Evolutionary conservation across 257 asterid genomes (phyloP).

Genomic region (Solanum paucissectum): DNA sequence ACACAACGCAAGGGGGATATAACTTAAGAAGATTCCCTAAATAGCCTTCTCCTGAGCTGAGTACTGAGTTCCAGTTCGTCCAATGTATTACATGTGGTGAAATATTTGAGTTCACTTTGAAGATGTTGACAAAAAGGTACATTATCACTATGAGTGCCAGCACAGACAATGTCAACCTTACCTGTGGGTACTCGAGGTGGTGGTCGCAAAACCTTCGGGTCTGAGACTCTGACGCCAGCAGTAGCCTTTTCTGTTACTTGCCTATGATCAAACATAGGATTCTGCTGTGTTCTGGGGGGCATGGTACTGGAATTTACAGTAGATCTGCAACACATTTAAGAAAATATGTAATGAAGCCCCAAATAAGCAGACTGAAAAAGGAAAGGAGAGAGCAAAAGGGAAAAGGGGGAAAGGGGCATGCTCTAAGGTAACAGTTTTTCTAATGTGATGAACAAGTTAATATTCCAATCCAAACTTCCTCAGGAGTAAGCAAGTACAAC

Average conservation of each 20-base stretch:
- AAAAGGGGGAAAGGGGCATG: not conserved
- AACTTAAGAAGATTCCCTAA: not conserved
- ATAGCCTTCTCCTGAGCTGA: not conserved
- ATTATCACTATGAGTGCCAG: not conserved
- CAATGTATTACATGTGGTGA: not conserved
- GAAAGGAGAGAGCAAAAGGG: not conserved
- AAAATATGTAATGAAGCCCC: not conserved
- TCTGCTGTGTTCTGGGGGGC: slow-evolving; percentile 35
- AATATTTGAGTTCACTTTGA: not conserved
- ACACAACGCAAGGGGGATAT: not conserved
- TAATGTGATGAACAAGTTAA: not conserved
- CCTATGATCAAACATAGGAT: slow-evolving; percentile 35
- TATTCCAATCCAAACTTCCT: not conserved
- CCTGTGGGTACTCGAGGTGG: slow-evolving; percentile 68
- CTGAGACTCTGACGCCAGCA: slow-evolving; percentile 30
- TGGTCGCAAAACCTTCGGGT: slow-evolving; percentile 39
- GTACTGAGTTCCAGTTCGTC: not conserved
- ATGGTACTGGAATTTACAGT: slow-evolving; percentile 52
- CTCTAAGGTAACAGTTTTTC: not conserved
- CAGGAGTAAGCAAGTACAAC: not conserved
- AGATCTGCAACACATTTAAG: slow-evolving; percentile 40
- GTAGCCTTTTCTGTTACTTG: slow-evolving; percentile 32
- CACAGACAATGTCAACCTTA: slow-evolving; percentile 4
- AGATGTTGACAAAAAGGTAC: not conserved
- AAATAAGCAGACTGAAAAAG: not conserved